Base-by-base conservation (phyloP, 2,329 filamentous ascomycete genomes). In the Arthrobotrys conoides region DNA sequence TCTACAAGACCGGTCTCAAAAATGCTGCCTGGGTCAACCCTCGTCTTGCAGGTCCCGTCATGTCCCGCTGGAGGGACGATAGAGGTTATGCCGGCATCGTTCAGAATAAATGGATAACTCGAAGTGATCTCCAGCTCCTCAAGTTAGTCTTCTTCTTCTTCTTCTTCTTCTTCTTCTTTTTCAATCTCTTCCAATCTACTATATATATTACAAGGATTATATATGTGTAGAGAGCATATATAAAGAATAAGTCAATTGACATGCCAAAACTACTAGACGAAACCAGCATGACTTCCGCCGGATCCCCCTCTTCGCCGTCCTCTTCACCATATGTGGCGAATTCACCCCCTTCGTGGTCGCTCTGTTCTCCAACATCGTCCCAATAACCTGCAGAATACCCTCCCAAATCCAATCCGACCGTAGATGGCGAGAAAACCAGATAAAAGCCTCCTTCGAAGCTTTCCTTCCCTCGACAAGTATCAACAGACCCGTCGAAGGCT, bases 1-100 rank as follows among this genome's bases (percentile, higher is more conserved):
- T 98, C 88, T 98, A 97, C 89, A 97, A 96, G 85, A 88, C 89
- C 0, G 95, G 94, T 18, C 85, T 97, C 36, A 90, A 90, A 83
- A 90, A 91, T 82, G 90, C 97, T 65, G 90, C 90, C 83, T 85
- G 86, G 76, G 97, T 87, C 80, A 85, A 86, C 72, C 82, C 85
- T 9, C 84, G 86, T 0, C 84, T 83, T 5, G 70, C 82, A 4
- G 80, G 88, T 81, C 87, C 88, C 59, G 83, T 86, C 22, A 87
- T 88, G 10, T 83, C 91, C 14, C 84, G 85, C 65, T 84, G 85
- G 6, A 80, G 82, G 81, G 84, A 83, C 82, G 82, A 69, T 81
- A 84, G 36, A 27, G 85, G 67, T 80, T 83, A 79, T 69, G 84
- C 61, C 77, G 84, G 57, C 71, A 83, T 81, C 36, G 82, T 80